Evolutionary conservation across 208 protist species (phyloP).

Genomic region (Wallacemonas sp.): DNA sequence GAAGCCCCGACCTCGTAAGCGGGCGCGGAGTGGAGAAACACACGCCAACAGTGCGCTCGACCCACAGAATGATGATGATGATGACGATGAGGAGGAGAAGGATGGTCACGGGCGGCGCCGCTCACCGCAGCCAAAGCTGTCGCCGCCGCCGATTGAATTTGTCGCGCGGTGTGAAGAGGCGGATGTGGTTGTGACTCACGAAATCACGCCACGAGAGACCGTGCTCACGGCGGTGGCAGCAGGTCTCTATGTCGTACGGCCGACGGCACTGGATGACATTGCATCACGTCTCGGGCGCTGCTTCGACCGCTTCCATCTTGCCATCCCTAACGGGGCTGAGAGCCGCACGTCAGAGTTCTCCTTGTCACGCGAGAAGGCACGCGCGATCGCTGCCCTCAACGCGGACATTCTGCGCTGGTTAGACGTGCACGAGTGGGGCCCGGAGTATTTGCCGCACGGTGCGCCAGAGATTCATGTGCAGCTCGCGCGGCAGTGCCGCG

Average conservation of each 20-base stretch:
- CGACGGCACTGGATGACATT: constrained; percentile 38
- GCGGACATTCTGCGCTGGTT: constrained; percentile 5
- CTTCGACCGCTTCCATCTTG: constrained; percentile 5
- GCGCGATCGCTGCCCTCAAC: background rate
- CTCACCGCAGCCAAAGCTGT: background rate
- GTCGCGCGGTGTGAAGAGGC: constrained; percentile 39
- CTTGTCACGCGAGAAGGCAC: background rate
- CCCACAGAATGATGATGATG: too few species aligned
- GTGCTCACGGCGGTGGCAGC: constrained; percentile 64
- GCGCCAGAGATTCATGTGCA: constrained; percentile 15
- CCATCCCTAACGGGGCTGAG: background rate
- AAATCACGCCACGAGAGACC: constrained; percentile 61
- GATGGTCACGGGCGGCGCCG: background rate
- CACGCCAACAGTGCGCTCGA: too few species aligned
- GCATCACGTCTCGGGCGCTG: constrained; percentile 18
- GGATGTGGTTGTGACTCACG: constrained; percentile 66
- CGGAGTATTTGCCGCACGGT: constrained; percentile 28
- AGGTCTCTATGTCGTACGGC: constrained; percentile 59
- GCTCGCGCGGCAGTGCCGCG: constrained; percentile 35
- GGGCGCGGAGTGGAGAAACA: background rate
- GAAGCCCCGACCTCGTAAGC: background rate
- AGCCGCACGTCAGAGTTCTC: too few species aligned
- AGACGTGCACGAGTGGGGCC: constrained; percentile 38
- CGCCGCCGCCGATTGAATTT: constrained; percentile 13
- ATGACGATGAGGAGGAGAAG: background rate